Conservation (phyloP, 495 filamentous ascomycete genomes). For the Tuber calosporum region DNA sequence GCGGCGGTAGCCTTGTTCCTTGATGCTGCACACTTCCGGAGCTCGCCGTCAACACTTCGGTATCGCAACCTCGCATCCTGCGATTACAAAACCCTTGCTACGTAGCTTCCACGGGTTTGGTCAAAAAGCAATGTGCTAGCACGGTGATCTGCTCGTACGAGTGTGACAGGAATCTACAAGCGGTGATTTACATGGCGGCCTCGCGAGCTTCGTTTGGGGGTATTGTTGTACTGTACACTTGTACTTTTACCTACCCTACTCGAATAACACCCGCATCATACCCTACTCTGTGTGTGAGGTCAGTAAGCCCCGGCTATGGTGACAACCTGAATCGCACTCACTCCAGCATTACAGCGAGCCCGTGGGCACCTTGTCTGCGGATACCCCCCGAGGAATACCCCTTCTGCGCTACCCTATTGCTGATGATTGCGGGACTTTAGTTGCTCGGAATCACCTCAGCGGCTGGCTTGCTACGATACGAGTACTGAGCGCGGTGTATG, state of each 20-base stretch:
- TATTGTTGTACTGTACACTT: slow-evolving; percentile 50
- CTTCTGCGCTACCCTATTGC: neutral
- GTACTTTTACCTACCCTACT: neutral
- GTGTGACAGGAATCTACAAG: too few species aligned
- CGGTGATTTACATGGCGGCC: slow-evolving; percentile 68
- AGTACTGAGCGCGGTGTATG: slow-evolving; percentile 14
- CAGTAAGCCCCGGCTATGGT: neutral
- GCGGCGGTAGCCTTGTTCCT: neutral
- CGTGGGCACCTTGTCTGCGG: neutral
- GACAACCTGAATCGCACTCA: neutral
- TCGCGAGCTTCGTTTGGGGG: too few species aligned
- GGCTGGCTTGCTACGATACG: slow-evolving; percentile 8
- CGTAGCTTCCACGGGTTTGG: slow-evolving; percentile 46
- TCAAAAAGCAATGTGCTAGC: slow-evolving; percentile 75
- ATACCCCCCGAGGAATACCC: neutral
- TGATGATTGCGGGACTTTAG: slow-evolving; percentile 16
- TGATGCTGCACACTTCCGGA: neutral
- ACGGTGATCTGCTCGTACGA: too few species aligned
- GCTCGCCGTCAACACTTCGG: neutral
- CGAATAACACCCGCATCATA: too few species aligned
- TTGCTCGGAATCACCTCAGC: slow-evolving; percentile 19
- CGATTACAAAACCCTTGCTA: neutral
- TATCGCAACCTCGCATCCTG: neutral
- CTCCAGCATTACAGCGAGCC: neutral
- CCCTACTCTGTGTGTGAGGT: neutral